Percentiles rank a stretch among this genome's conserved stretches.
These are phyloP conservation scores for Penicillium subrubescens DNA, from an alignment of 495 filamentous ascomycete genomes.

Conservation along the genomic window DNA sequence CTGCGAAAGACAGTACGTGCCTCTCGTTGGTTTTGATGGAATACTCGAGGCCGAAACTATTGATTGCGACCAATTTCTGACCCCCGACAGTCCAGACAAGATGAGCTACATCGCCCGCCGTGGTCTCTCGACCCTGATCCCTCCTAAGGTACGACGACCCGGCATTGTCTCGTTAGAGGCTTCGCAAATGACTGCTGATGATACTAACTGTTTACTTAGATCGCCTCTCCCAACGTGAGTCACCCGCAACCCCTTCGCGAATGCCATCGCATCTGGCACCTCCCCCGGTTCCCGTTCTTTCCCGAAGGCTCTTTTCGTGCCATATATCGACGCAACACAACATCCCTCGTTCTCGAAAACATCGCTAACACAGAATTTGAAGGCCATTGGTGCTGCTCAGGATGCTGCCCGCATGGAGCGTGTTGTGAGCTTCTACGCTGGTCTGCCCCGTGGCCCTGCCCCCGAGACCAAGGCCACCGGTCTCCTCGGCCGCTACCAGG, in stretches of 20 bases:
- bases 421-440: slow-evolving; percentile 97
- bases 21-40: background rate
- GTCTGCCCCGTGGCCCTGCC: slow-evolving; percentile 86
- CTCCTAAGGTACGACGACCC: slow-evolving; percentile 78
- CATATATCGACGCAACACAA: slow-evolving; percentile 9
- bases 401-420: slow-evolving; percentile 96
- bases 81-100: slow-evolving; percentile 49
- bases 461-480: slow-evolving; percentile 79
- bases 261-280: slow-evolving; percentile 12
- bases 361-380: slow-evolving; percentile 31
- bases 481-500: slow-evolving; percentile 83
- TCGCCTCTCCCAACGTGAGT: slow-evolving; percentile 93
- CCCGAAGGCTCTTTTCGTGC: slow-evolving; percentile 30
- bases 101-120: slow-evolving; percentile 91
- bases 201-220: slow-evolving; percentile 49
- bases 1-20: slow-evolving; percentile 38
- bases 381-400: slow-evolving; percentile 89
- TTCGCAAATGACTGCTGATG: slow-evolving; percentile 4
- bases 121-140: slow-evolving; percentile 95
- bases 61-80: slow-evolving; percentile 34
- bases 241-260: background rate
- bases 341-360: background rate
- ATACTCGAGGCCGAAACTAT: slow-evolving; percentile 6
- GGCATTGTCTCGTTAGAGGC: slow-evolving; percentile 1
- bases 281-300: slow-evolving; percentile 20